Conservation (phyloP, 164 flowering plant species). For the Brasenia schreberi region DNA sequence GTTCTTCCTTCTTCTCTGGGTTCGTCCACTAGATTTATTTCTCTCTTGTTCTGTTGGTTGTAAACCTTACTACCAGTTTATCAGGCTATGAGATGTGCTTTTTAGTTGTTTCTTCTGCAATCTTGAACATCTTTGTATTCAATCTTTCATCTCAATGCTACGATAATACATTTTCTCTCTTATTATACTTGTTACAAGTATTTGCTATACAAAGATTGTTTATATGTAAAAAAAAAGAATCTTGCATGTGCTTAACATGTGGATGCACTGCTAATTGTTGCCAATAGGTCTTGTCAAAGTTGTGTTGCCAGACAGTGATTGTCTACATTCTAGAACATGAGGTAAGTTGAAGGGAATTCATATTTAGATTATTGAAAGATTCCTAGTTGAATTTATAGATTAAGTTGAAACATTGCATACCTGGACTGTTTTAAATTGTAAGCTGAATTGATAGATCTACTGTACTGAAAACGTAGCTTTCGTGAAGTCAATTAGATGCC, state of each 20-base stretch:
- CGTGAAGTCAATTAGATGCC: neutral
- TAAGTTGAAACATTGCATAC: neutral
- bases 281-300: constrained; percentile 68
- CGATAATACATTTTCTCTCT: too few relatives aligned
- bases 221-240: neutral
- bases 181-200: too few relatives aligned
- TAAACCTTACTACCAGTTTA: too few relatives aligned
- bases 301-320: constrained; percentile 60
- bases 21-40: too few relatives aligned
- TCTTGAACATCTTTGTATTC: neutral
- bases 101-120: neutral
- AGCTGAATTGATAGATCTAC: neutral
- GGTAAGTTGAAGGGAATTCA: constrained; percentile 21
- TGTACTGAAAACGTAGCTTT: neutral
- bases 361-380: neutral
- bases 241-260: neutral
- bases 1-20: too few relatives aligned
- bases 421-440: neutral
- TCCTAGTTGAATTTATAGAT: neutral
- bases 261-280: neutral
- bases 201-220: neutral
- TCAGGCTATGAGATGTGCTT: too few relatives aligned
- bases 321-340: constrained; percentile 88
- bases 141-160: neutral
- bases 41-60: too few relatives aligned